A percentile compares a stretch with the other conserved stretches of the same genome.
Conservation (phyloP, 208 protist species). For the Naegleria lovaniensis region DNA sequence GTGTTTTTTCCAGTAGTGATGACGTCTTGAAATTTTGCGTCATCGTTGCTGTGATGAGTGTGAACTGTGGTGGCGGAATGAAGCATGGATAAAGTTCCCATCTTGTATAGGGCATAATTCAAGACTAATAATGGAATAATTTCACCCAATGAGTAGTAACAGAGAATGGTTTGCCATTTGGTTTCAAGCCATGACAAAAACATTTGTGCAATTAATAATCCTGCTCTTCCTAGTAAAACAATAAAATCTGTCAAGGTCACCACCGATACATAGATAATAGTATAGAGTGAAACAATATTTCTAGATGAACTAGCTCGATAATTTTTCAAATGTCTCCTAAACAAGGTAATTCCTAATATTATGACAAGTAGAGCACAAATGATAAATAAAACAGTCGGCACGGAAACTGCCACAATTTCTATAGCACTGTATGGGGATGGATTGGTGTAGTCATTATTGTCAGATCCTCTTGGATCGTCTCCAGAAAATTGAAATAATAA, state of each 20-base stretch:
- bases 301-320: neutral
- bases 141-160: neutral
- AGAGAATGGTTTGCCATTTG: neutral
- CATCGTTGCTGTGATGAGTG: too few relatives aligned
- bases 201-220: neutral
- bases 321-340: neutral
- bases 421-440: neutral
- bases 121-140: neutral
- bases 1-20: neutral
- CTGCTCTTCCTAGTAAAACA: neutral
- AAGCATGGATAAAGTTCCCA: neutral
- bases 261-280: neutral
- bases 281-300: neutral
- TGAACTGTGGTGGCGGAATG: too few relatives aligned
- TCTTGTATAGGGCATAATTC: neutral
- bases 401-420: neutral
- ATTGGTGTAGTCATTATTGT: neutral
- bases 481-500: neutral
- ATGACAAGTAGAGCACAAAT: neutral
- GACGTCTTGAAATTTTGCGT: neutral
- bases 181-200: neutral
- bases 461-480: neutral
- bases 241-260: neutral
- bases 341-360: neutral
- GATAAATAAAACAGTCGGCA: neutral